phyloP scores from a whole-genome alignment of 768 basidiomycete genomes.

The Tricholoma saponaceum region DNA sequence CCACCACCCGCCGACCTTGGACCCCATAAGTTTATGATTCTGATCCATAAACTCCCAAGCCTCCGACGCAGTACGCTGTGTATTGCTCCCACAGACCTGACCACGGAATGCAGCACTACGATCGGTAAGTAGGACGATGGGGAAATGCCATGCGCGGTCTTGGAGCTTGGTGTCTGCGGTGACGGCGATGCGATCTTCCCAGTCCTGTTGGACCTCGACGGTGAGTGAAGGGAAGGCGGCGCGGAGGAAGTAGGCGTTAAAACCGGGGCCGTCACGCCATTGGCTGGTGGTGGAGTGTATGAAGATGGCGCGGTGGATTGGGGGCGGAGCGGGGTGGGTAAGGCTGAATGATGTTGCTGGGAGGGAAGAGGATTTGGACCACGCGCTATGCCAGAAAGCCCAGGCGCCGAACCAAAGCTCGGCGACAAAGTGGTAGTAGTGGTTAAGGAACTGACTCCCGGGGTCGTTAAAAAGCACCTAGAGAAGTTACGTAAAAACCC shows the following conservation, averaged over 20 bases:
- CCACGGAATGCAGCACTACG: conserved; percentile 77
- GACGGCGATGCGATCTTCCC: conserved; percentile 53
- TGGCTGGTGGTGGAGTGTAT: conserved; percentile 51
- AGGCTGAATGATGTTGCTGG: conserved; percentile 12
- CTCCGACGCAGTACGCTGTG: conserved; percentile 70
- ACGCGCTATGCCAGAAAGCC: conserved; percentile 68
- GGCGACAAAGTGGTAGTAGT: conserved; percentile 87
- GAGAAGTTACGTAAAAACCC: neutral
- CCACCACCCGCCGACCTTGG: conserved; percentile 67
- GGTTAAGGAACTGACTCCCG: conserved; percentile 62
- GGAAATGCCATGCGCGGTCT: conserved; percentile 67
- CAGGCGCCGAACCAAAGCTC: conserved; percentile 76
- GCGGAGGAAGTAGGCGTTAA: conserved; percentile 75
- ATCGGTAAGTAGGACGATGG: conserved; percentile 65
- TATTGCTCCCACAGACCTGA: conserved; percentile 52
- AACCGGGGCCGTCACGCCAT: conserved; percentile 76
- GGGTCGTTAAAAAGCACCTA: conserved; percentile 68
- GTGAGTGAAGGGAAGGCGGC: conserved; percentile 68
- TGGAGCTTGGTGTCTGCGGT: conserved; percentile 28
- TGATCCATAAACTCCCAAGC: conserved; percentile 52
- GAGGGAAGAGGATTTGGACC: conserved; percentile 16
- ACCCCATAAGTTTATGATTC: conserved; percentile 28
- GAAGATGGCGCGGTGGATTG: conserved; percentile 69
- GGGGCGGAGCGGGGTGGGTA: conserved; percentile 34
- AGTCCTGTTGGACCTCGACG: conserved; percentile 67